Evolutionary conservation across 495 filamentous ascomycete species (phyloP).

Genomic region (Aspergillus saccharolyticus): DNA sequence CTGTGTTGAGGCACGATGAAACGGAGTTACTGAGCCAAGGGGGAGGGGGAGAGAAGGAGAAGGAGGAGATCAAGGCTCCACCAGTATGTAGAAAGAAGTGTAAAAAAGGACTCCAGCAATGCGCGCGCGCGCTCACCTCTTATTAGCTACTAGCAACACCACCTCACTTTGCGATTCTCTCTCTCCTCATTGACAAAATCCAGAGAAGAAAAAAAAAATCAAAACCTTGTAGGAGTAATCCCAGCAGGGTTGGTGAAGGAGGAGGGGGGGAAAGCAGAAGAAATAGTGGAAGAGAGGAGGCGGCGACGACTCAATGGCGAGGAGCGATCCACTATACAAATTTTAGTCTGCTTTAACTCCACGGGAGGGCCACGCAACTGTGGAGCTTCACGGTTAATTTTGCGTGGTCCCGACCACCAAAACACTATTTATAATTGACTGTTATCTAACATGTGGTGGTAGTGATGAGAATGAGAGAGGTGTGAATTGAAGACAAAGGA

Average conservation of each 20-base stretch:
- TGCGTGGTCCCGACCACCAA: conserved; percentile 1
- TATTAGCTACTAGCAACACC: neutral
- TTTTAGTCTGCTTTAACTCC: conserved; percentile 6
- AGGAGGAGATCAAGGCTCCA: neutral
- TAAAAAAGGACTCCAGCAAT: neutral
- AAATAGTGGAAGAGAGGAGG: conserved; percentile 7
- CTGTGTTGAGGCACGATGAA: neutral
- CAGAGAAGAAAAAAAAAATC: neutral
- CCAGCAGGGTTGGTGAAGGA: neutral
- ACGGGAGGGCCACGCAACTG: conserved; percentile 20
- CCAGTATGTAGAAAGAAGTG: neutral
- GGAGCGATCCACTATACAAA: conserved; percentile 1
- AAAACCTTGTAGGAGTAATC: neutral
- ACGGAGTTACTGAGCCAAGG: neutral
- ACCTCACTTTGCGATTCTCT: neutral
- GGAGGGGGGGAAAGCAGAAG: neutral
- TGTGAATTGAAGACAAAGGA: conserved; percentile 2
- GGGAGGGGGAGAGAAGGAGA: neutral
- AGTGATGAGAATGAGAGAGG: neutral
- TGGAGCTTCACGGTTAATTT: conserved; percentile 18
- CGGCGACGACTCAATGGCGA: neutral
- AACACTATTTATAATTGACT: conserved; percentile 6
- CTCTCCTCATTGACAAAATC: neutral
- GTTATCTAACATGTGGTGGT: neutral
- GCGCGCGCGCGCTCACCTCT: neutral